Evolutionary conservation across 2,329 filamentous ascomycete species (phyloP).

Genomic region (Mollisiaceae sp.): DNA sequence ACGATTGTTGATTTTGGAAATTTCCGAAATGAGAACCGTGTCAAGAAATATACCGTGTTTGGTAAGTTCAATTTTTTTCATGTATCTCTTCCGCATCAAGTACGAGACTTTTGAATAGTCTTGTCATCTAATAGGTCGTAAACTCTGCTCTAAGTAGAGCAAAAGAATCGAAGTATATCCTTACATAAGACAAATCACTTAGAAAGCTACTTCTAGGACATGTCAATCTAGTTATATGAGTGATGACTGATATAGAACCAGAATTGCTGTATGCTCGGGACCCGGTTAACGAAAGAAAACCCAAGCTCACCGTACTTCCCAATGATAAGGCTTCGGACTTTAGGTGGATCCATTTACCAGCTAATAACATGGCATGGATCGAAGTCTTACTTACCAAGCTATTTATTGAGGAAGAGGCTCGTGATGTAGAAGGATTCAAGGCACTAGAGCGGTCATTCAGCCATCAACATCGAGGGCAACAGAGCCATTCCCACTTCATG

Average conservation of each 20-base stretch:
- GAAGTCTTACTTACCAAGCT: slow-evolving; percentile 36
- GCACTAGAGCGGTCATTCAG: slow-evolving; percentile 36
- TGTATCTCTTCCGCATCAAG: background rate
- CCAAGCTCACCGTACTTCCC: slow-evolving; percentile 32
- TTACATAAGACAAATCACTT: no score
- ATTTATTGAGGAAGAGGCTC: slow-evolving; percentile 38
- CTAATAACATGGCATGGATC: slow-evolving; percentile 40
- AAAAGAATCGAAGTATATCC: no score
- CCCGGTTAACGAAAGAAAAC: slow-evolving; percentile 32
- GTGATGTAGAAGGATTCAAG: slow-evolving; percentile 38
- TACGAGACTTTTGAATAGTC: no score
- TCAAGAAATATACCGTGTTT: slow-evolving; percentile 27
- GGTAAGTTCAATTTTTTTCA: slow-evolving; percentile 13
- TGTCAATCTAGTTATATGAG: no score
- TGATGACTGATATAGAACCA: slow-evolving; percentile 4
- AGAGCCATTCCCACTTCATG: slow-evolving; percentile 40
- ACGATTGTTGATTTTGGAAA: slow-evolving; percentile 37
- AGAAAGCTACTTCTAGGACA: no score
- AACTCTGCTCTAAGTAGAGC: no score
- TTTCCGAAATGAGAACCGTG: slow-evolving; percentile 32
- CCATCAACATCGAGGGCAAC: slow-evolving; percentile 38
- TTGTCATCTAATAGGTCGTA: no score
- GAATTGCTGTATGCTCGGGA: slow-evolving; percentile 36
- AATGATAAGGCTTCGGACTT: slow-evolving; percentile 34
- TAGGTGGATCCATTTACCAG: slow-evolving; percentile 38